Base-by-base conservation (phyloP, 1,284 basidiomycete species). In the Heterobasidion occidentale region DNA sequence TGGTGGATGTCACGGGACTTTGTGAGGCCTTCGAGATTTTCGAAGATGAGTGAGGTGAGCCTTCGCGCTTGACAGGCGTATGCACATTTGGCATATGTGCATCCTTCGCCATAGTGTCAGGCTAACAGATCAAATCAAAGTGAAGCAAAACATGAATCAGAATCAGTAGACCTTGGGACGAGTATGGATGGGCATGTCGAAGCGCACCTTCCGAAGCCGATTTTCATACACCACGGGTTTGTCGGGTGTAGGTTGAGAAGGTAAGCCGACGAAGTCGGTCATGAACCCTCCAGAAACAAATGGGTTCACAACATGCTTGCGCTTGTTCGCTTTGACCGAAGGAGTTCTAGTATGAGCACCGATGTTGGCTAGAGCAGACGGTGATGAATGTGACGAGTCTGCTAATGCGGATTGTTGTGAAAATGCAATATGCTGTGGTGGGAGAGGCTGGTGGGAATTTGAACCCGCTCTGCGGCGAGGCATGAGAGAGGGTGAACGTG, bases 261-360 rank as follows among this genome's bases (percentile, higher is more conserved):
- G 64, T 38, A 61, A 61, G 27, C 70, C 71, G 20, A 72, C 69
- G 48, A 78, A 77, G 50, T 77, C 75, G 12, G 74, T 75, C 56
- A 79, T 67, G 51, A 77, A 75, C 9, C 79, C 77, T 27, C 71
- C 75, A n/a, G 78, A 78, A n/a, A 80, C 72, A 57, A 80, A 79
- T n/a, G 76, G 72, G 63, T 77, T 77, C 9, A 56, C 51, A 27
- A 67, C 50, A 9, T 59, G 54, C 59, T 65, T 70, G 55, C 68
- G 59, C 64, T 59, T 49, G 49, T 61, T 11, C 44, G 49, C 42
- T 17, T 51, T 56, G 5, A 14, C 19, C 4, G 14, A 51, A 6
- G 34, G 12, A 48, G 46, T 11, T 17, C 19, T 48, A 20, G 42
- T 51, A 34, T 12, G 45, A 20, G 58, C 58, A 27, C 27, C 27